Conservation (phyloP, 1,139 yeast genomes). For the Yamadazyma triangularis region DNA sequence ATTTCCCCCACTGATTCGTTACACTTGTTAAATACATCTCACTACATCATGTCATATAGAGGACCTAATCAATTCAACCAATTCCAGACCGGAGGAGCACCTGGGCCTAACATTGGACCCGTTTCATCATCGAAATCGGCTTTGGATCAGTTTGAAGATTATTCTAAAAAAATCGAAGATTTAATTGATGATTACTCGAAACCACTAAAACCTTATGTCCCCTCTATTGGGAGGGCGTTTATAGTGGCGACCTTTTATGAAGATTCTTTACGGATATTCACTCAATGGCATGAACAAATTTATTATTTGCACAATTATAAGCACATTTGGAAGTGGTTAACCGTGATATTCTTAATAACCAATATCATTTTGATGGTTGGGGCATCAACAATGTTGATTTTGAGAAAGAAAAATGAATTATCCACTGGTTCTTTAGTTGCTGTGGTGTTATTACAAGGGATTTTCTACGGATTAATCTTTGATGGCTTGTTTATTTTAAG, state of each 20-base stretch:
- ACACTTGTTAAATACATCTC: not conserved
- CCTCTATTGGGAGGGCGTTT: conserved; percentile 82
- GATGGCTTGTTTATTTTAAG: conserved; percentile 81
- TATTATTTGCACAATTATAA: conserved; percentile 78
- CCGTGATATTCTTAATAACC: conserved; percentile 59
- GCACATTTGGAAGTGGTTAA: conserved; percentile 73
- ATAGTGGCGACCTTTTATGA: conserved; percentile 94
- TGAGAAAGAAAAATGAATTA: conserved; percentile 64
- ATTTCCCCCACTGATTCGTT: too few species aligned
- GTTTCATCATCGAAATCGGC: conserved; percentile 17
- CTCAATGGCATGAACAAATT: conserved; percentile 93
- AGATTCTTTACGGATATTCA: conserved; percentile 76
- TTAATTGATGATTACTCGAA: conserved; percentile 42
- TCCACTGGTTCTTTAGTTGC: conserved; percentile 70
- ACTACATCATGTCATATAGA: conserved; percentile 26
- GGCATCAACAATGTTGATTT: conserved; percentile 70
- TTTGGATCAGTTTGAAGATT: conserved; percentile 43
- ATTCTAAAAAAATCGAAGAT: conserved; percentile 43
- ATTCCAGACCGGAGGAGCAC: conserved; percentile 17
- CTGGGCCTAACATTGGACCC: conserved; percentile 19
- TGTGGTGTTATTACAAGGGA: conserved; percentile 80
- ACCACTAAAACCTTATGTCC: conserved; percentile 68
- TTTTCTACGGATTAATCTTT: conserved; percentile 82
- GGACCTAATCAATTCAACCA: conserved; percentile 31
- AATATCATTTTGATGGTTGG: conserved; percentile 69